Percentiles rank a stretch among this genome's conserved stretches.
Conservation (phyloP, 164 flowering plant species). For the Paratinospora sagittata region DNA sequence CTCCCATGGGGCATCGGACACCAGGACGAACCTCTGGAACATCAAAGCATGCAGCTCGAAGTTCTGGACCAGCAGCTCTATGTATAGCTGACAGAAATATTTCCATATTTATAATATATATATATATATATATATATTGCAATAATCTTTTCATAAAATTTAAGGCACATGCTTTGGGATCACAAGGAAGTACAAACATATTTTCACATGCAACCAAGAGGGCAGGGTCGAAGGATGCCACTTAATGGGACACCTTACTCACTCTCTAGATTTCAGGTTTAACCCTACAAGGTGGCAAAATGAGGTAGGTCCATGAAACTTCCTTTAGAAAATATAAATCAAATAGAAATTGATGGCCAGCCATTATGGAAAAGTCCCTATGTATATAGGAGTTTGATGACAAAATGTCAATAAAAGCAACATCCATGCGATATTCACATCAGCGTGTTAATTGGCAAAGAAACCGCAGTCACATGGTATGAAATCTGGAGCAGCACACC, state of each 20-base stretch:
- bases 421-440: too few species aligned
- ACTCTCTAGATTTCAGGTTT: too few species aligned
- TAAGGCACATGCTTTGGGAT: not conserved
- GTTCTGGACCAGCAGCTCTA: slow-evolving; percentile 92
- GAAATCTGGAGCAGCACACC: not conserved
- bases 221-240: not conserved
- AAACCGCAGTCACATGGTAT: too few species aligned
- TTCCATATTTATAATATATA: slow-evolving; percentile 4
- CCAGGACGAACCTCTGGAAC: slow-evolving; percentile 82
- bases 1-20: slow-evolving; percentile 90
- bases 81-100: slow-evolving; percentile 63
- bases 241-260: not conserved
- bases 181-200: not conserved
- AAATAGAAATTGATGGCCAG: too few species aligned
- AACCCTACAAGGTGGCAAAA: too few species aligned
- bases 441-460: too few species aligned
- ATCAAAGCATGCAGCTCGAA: slow-evolving; percentile 56
- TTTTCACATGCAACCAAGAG: not conserved
- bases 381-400: too few species aligned
- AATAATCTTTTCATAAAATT: not conserved
- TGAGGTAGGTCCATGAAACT: too few species aligned
- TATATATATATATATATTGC: not conserved
- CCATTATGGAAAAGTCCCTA: too few species aligned
- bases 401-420: too few species aligned
- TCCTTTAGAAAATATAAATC: too few species aligned